Evolutionary conservation across 345 rosid genomes (phyloP).

Genomic region (Hevea brasiliensis): DNA sequence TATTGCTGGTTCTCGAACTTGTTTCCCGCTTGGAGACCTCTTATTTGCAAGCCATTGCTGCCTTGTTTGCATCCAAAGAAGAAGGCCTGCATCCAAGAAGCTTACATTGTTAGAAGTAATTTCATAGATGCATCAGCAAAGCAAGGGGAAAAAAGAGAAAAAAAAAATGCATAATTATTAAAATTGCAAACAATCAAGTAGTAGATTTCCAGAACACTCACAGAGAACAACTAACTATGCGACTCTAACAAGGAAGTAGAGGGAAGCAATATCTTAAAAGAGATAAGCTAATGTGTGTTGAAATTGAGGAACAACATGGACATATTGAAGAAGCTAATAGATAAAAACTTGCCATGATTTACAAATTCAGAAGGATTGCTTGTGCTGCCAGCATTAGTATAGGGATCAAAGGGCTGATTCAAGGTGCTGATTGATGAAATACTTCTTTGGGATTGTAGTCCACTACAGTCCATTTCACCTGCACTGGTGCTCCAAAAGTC

Average conservation of each 20-base stretch:
- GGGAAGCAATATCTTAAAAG: not conserved
- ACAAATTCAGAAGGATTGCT: conserved; percentile 65
- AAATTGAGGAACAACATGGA: not conserved
- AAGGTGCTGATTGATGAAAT: conserved; percentile 53
- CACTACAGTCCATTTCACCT: conserved; percentile 58
- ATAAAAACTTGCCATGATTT: conserved; percentile 59
- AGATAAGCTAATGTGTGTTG: not conserved
- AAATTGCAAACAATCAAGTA: not conserved
- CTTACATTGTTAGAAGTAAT: conserved; percentile 16
- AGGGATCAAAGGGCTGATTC: conserved; percentile 48
- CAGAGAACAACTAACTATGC: not conserved
- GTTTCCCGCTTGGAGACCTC: conserved; percentile 34
- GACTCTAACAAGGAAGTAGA: not conserved
- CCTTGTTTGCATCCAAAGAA: conserved; percentile 71
- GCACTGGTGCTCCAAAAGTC: conserved; percentile 64
- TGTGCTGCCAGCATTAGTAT: conserved; percentile 37
- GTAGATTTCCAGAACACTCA: not conserved
- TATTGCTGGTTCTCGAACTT: conserved; percentile 61
- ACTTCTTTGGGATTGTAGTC: conserved; percentile 59
- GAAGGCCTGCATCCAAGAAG: conserved; percentile 47
- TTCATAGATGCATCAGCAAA: conserved; percentile 4
- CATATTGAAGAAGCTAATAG: not conserved
- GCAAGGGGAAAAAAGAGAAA: not conserved
- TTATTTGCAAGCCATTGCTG: conserved; percentile 66
- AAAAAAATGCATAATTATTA: not conserved